These are phyloP conservation scores for Scheffersomyces segobiensis DNA, from an alignment of 1,139 yeast species.

Conservation along the genomic window DNA sequence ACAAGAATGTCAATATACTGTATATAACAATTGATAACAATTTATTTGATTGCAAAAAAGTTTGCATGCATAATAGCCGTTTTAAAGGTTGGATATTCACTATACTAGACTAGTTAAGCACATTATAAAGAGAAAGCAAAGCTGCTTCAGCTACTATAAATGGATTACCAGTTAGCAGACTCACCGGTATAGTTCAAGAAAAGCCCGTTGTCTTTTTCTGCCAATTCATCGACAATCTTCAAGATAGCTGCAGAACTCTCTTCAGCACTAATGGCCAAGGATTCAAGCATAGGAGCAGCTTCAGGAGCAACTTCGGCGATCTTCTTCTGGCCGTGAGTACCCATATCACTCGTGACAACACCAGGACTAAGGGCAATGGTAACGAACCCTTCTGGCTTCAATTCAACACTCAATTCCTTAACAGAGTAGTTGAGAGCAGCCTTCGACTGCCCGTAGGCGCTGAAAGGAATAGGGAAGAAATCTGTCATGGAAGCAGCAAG, in stretches of 20 bases:
- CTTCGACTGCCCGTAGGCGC: constrained; percentile 30
- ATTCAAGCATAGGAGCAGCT: neutral
- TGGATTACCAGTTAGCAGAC: neutral
- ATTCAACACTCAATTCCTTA: constrained; percentile 20
- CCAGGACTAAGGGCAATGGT: constrained; percentile 34
- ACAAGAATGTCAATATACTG: neutral
- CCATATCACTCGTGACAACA: constrained; percentile 27
- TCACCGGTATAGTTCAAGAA: neutral
- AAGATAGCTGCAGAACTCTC: neutral
- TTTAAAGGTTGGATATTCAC: neutral
- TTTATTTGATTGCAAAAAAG: neutral
- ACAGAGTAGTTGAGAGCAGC: constrained; percentile 27
- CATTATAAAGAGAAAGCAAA: neutral
- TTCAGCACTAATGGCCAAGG: neutral
- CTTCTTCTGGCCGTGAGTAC: constrained; percentile 2
- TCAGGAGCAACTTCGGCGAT: neutral
- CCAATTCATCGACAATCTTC: neutral
- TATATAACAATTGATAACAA: too few species aligned
- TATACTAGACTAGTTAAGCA: neutral
- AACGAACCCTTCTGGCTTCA: constrained; percentile 19
- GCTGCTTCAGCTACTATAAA: neutral
- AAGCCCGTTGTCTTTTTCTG: neutral
- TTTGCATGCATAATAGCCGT: neutral
- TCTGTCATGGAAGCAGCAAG: constrained; percentile 5
- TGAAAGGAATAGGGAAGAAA: constrained; percentile 9